These are phyloP conservation scores for Helotiales sp. DNA, from an alignment of 2,329 filamentous ascomycete species.

Conservation along the genomic window DNA sequence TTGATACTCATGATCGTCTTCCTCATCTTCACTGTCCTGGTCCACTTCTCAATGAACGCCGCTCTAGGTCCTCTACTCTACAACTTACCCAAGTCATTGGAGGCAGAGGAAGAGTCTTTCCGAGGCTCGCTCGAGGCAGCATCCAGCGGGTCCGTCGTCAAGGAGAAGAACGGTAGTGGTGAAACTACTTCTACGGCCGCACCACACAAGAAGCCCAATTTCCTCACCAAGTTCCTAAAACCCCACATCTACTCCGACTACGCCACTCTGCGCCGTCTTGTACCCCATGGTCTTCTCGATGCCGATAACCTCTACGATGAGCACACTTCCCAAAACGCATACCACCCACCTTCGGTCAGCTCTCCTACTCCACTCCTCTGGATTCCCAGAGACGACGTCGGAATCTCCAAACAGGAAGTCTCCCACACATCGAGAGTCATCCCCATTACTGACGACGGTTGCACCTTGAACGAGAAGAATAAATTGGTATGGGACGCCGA, in stretches of 20 bases:
- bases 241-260: constrained; percentile 81
- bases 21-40: constrained; percentile 75
- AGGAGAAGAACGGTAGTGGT: constrained; percentile 35
- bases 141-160: constrained; percentile 20
- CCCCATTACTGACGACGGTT: constrained; percentile 80
- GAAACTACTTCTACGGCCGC: constrained; percentile 35
- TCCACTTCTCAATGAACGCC: constrained; percentile 74
- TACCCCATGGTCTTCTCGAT: constrained; percentile 58
- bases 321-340: constrained; percentile 69
- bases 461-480: constrained; percentile 72
- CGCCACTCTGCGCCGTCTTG: constrained; percentile 67
- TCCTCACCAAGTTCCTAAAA: constrained; percentile 72
- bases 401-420: constrained; percentile 79
- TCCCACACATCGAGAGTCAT: constrained; percentile 72
- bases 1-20: constrained; percentile 78
- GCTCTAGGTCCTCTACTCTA: constrained; percentile 77
- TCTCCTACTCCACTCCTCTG: constrained; percentile 73
- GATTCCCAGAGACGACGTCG: constrained; percentile 78
- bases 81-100: constrained; percentile 77
- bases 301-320: constrained; percentile 62
- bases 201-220: constrained; percentile 56
- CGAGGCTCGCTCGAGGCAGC: constrained; percentile 32
- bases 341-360: constrained; percentile 73
- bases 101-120: constrained; percentile 58
- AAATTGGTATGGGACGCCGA: constrained; percentile 63